Base-by-base conservation (phyloP, 1,284 basidiomycete species). In the Baeospora myosura region DNA sequence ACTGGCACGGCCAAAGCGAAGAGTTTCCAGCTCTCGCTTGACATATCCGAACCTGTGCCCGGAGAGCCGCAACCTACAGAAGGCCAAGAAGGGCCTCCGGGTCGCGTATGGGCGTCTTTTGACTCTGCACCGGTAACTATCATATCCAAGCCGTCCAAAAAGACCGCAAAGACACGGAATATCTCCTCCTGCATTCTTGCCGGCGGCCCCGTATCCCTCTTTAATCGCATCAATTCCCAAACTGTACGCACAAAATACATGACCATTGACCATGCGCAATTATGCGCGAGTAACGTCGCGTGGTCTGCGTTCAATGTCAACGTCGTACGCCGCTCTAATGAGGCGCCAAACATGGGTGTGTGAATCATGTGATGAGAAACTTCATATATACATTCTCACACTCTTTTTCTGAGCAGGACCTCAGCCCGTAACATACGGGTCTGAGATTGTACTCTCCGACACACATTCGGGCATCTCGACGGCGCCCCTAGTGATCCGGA, bases 221-320 rank as follows among this genome's bases (percentile, higher is more conserved):
- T 93, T 75, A 94, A 94, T 60, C 87, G 93, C 55, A 91, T 98
- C 71, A 94, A 97, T 64, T 90, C 88, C 10, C 93, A 98, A 67
- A 95, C 92, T 18, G 92, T 95, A 46, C 83, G 93, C 52, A 97
- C 93, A 40, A 96, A 96, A 68, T 97, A 94, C 62, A 90, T 96
- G 84, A 88, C 85, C 43, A 86, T 91, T 58, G 88, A 93, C 54
- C 78, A 85, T 58, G 79, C 76, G 50, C 78, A 87, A 60, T 70
- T 93, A 40, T 88, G 82, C 60, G 90, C 89, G 17, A 90, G 88
- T 62, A 89, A 88, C 60, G 70, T 84, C 45, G 76, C 84, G 29
- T 94, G 90, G 90, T 90, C 88, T 42, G 89, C 91, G n/a, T 93
- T 93, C 67, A 90, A 87, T 54, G 88, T 94, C 53, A 88, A 88